Percentiles rank a stretch among this genome's conserved stretches.
phyloP scores from a whole-genome alignment of 2,329 filamentous ascomycete genomes.

The Ceratocystis lukuohia region DNA sequence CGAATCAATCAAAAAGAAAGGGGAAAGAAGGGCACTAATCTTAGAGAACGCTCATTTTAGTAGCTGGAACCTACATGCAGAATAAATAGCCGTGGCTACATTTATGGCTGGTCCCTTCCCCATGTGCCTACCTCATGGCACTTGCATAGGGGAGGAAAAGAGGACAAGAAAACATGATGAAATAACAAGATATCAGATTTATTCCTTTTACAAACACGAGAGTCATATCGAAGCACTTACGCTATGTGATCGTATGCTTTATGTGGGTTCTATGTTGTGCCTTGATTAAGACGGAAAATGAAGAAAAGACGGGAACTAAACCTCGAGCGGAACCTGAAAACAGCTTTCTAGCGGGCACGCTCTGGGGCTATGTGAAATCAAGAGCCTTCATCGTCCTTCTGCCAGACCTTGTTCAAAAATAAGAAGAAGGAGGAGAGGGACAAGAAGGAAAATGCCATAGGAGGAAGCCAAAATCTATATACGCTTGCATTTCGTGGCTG shows the following conservation, averaged over 20 bases:
- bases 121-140: background rate
- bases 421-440: too few relatives aligned
- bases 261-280: too few relatives aligned
- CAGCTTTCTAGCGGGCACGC: too few relatives aligned
- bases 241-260: background rate
- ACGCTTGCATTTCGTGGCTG: too few relatives aligned
- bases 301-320: too few relatives aligned
- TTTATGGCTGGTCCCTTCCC: background rate
- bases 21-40: background rate
- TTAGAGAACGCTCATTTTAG: background rate
- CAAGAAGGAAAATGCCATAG: too few relatives aligned
- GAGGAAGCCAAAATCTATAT: too few relatives aligned
- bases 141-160: background rate
- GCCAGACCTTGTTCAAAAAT: too few relatives aligned
- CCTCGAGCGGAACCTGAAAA: too few relatives aligned
- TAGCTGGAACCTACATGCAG: background rate
- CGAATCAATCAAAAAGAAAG: background rate
- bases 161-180: background rate
- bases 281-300: too few relatives aligned
- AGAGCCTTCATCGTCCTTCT: too few relatives aligned
- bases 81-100: background rate
- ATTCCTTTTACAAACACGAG: background rate
- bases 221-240: background rate
- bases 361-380: too few relatives aligned
- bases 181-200: constrained; percentile 11